Evolutionary conservation across 257 asterid genomes (phyloP), one percentile per base, ranked within the genome.

Genomic region (Salvia rosmarinus): DNA sequence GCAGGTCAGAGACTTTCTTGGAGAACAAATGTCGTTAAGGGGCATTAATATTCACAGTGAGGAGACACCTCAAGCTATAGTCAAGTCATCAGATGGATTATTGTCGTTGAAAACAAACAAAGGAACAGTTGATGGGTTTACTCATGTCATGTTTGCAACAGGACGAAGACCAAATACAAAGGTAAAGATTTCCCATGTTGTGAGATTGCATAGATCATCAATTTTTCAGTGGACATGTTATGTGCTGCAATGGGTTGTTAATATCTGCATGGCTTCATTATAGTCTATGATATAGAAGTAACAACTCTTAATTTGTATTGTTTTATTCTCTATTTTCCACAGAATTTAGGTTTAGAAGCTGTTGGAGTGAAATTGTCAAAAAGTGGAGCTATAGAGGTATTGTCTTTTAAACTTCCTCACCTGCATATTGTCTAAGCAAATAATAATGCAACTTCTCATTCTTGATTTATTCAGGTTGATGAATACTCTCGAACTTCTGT

Each of bases 101-200:
- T 79, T 91, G 37, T 87, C 96, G 17, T 23, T 94, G 85, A 91
- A 89, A 81, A 94, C 99, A 46, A 94, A 81, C 85, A 88, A 82
- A 84, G 99, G 92, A 75, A 91, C 90, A 44, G 28, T 88, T 73
- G 98, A 82, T 73, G 98, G 96, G 43, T 91, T 91, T 77, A 85
- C 98, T 67, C 99, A 89, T 81, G 77, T 94, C 82, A 94, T 94
- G 99, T 89, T 86, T 82, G 98, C 99, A 42, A 94, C 99, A 8
- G 99, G 99, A 59, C 88, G 98, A 56, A 77, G 66, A 64, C 96
- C 98, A 57, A 94, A 91, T 70, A 89, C 98, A 12, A 82, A 82
- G 96, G 96, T 94, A 70, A 37, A 17, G 16, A 20, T 72, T 80
- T 72, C 59, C 20, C 37, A 21, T 55, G 51, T 19, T 64, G 30